Evolutionary conservation across 176 grass and related monocot species (phyloP).

Genomic region (barley (Hordeum vulgare)): DNA sequence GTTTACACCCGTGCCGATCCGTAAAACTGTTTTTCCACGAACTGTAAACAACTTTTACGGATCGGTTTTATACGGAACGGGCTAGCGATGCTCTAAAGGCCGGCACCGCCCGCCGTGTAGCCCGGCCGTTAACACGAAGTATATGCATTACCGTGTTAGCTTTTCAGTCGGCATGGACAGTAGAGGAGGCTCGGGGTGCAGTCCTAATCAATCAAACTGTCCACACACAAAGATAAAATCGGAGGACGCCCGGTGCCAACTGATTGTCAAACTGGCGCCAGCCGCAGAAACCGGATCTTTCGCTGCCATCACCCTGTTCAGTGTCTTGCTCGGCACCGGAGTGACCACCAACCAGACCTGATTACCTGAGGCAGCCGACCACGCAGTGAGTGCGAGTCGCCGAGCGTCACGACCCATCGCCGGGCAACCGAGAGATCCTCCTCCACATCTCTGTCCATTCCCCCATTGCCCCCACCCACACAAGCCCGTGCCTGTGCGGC

Average conservation of each 20-base stretch:
- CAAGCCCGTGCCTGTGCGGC: not conserved
- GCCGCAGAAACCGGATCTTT: not conserved
- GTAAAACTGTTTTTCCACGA: no score
- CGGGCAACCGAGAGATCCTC: not conserved
- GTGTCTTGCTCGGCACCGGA: not conserved
- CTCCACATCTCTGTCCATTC: slow-evolving; percentile 6
- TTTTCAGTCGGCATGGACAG: not conserved
- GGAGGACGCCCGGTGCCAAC: not conserved
- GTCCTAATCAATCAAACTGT: not conserved
- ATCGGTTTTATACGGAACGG: no score
- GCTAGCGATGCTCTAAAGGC: no score
- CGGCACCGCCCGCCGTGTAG: no score
- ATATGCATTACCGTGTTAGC: not conserved
- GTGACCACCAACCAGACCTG: not conserved
- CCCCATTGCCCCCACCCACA: not conserved
- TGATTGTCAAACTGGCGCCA: not conserved
- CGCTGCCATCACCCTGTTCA: not conserved
- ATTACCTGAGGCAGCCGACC: not conserved
- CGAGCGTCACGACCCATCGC: not conserved
- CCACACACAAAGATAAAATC: not conserved
- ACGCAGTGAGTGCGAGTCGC: not conserved
- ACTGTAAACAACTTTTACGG: no score
- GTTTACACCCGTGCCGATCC: no score
- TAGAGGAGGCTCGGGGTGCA: not conserved
- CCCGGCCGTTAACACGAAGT: no score